These are phyloP conservation scores for Simplicillium sp. DNA, from an alignment of 2,329 filamentous ascomycete species.

Conservation along the genomic window DNA sequence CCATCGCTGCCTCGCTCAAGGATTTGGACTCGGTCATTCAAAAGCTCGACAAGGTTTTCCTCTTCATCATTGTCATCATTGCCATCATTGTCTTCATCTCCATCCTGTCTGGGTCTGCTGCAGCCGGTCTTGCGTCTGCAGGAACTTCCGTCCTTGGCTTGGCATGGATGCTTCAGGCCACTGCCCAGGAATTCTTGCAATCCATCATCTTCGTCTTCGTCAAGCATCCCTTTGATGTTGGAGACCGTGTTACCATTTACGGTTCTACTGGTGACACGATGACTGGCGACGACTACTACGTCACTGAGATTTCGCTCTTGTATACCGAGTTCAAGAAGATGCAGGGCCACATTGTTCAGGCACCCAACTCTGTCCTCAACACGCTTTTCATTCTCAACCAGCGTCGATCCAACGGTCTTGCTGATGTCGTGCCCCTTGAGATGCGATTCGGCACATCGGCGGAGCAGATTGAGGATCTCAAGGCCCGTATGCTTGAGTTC, in stretches of 20 bases:
- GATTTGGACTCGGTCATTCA: constrained; percentile 89
- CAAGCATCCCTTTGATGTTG: constrained; percentile 95
- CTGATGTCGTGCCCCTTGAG: constrained; percentile 73
- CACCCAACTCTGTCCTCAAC: constrained; percentile 89
- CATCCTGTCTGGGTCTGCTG: constrained; percentile 82
- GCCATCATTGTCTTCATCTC: constrained; percentile 80
- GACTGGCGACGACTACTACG: constrained; percentile 87
- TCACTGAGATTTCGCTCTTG: constrained; percentile 84
- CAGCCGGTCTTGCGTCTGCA: constrained; percentile 79
- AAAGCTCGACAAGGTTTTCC: constrained; percentile 81
- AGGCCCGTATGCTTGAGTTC: constrained; percentile 72
- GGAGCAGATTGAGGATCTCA: constrained; percentile 73
- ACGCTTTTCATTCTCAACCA: constrained; percentile 92
- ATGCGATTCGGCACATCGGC: constrained; percentile 84
- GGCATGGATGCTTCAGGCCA: constrained; percentile 87
- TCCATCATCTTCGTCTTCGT: constrained; percentile 93
- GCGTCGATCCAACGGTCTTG: constrained; percentile 76
- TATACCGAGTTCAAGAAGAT: constrained; percentile 99
- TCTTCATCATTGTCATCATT: constrained; percentile 77
- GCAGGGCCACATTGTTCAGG: constrained; percentile 92
- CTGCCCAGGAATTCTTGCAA: constrained; percentile 88
- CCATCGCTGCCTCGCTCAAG: constrained; percentile 88
- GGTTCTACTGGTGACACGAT: constrained; percentile 75
- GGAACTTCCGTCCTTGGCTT: constrained; percentile 82
- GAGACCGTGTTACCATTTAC: constrained; percentile 85